Base-by-base conservation (phyloP, 345 rosid species). In the thale cress (Arabidopsis thaliana) region DNA sequence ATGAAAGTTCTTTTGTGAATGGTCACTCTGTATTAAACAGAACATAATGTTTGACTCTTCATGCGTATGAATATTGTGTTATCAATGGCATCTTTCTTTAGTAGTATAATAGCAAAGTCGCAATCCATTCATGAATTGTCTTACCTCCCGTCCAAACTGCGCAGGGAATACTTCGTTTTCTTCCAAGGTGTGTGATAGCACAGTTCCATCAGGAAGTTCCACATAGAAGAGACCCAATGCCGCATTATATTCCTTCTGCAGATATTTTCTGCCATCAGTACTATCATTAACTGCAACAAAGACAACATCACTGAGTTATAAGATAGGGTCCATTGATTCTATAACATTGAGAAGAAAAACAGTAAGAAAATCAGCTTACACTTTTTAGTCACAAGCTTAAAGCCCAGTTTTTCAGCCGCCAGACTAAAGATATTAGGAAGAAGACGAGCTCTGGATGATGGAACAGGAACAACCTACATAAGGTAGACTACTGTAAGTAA, bases 61-160 rank as follows among this genome's bases (percentile, higher is more conserved):
- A 37, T 16, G 51, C 6, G 2, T 12, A 28, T 50, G 59, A 57
- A 11, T 45, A 32, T 71, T n/a, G 40, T 22, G 12, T 62, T 74
- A 65, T 10, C 7, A 4, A 24, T 59, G 32, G 32, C 5, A 14
- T 41, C 11, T 40, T 34, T 33, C 28, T 42, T 7, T 36, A 24
- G n/a, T 5, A 33, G 30, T 45, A 2, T 1, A 34, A 33, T 16
- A 42, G 3, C 12, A 5, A 4, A 63, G 55, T 42, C 22, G 1
- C 59, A 34, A 11, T 9, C 9, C 49, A 6, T 38, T 38, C 23
- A 24, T 41, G 7, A 33, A 41, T 28, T 42, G 53, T 51, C 70
- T 68, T 83, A 89, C 98, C 93, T 90, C 97, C 1, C 95, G 95
- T 79, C 97, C 98, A 76, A 91, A 94, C 75, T 91, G 97, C 49